Base-by-base conservation (phyloP, 495 filamentous ascomycete species). In the Penicillium roqueforti region DNA sequence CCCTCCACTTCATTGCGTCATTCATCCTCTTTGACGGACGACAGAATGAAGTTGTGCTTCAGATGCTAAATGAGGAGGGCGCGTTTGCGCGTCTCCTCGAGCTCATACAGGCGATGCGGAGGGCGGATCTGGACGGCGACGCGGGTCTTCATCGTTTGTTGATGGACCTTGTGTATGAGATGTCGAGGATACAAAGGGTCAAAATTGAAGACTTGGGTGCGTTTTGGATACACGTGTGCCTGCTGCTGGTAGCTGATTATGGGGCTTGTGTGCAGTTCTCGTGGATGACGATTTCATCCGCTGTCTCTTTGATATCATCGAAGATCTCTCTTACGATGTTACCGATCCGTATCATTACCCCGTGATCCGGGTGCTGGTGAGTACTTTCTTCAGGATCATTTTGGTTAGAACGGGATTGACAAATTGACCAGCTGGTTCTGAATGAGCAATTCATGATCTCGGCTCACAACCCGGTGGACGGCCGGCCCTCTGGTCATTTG, bases 361-460 rank as follows among this genome's bases (percentile, higher is more conserved):
- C 11, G 84, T 97, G 22, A 96, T 98, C 61, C 83, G 91, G 50
- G 92, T 97, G 47, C 71, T 98, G 73, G 92, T 96, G 71, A 68
- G 72, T 60, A 76, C 31, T 55, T 28, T 47, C 4, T 37, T 31
- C 23, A 4, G 3, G 22, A 31, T 38, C 10, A 31, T 31, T 9
- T 32, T 18, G 11, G 10, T 13, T 26, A 14, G 34, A 19, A 47
- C 16, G 20, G 20, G 16, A 43, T 60, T 65, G 23, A 63, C 55
- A 7, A 28, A 36, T 41, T 46, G 25, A 47, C 25, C 64, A 97
- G 91, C 82, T 98, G 59, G 91, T 98, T 41, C 73, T 98, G 58
- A 98, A 97, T 69, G 93, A 98, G 64, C 93, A 98, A 70, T 98
- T 96, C 73, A 95, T 98, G 89, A 87, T 97, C 39, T 75, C 71